Evolutionary conservation across 2,329 filamentous ascomycete genomes (phyloP).

Genomic region (Aspergillus persii): DNA sequence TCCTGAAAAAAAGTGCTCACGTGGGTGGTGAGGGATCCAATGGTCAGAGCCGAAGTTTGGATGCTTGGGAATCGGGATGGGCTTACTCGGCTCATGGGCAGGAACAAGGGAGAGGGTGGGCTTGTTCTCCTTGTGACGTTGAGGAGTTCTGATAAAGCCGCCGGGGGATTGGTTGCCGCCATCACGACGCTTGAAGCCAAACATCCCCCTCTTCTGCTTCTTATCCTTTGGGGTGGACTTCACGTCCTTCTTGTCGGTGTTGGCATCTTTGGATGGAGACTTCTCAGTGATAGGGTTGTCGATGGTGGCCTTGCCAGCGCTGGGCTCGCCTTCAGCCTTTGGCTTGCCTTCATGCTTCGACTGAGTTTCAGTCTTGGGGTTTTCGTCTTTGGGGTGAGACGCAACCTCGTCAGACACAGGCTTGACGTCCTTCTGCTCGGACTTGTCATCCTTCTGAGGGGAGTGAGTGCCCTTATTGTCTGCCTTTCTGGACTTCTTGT

Average conservation of each 20-base stretch:
- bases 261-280: neutral
- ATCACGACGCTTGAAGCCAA: constrained; percentile 11
- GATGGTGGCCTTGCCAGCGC: neutral
- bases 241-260: neutral
- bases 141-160: constrained; percentile 8
- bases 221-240: constrained; percentile 1
- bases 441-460: neutral
- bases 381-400: neutral
- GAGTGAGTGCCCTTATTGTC: neutral
- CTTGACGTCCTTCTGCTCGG: neutral
- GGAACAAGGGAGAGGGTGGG: neutral
- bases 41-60: no score
- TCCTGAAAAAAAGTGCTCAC: no score
- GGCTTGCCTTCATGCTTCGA: no score
- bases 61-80: neutral
- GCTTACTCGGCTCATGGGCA: neutral
- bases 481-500: neutral
- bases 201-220: constrained; percentile 11
- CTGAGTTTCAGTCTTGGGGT: neutral
- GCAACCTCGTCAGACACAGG: neutral
- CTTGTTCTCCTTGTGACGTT: constrained; percentile 8
- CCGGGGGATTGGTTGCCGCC: constrained; percentile 8
- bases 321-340: neutral
- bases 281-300: no score
- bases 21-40: no score